These are phyloP conservation scores for Cucurbita ficifolia DNA, from an alignment of 306 rosid genomes.

Conservation along the genomic window DNA sequence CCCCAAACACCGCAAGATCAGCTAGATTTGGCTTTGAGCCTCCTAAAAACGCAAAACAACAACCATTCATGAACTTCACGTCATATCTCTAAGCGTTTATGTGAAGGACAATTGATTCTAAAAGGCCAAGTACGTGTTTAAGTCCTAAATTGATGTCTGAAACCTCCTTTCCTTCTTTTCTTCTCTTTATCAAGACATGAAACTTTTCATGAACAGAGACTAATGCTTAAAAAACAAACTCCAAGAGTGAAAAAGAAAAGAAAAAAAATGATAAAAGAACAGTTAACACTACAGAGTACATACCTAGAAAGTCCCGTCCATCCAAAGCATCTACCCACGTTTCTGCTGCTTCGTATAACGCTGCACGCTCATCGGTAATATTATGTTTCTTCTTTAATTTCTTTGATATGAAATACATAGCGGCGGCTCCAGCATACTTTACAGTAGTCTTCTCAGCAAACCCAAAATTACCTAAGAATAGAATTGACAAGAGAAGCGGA, in stretches of 20 bases:
- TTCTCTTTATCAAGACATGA: too few species aligned
- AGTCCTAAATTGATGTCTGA: background rate
- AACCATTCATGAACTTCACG: background rate
- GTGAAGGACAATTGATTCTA: background rate
- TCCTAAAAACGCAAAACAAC: constrained; percentile 18
- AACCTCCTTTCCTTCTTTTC: background rate
- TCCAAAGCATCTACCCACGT: constrained; percentile 87
- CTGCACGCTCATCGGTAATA: constrained; percentile 84
- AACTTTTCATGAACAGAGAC: too few species aligned
- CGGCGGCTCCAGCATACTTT: constrained; percentile 92
- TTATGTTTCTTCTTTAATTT: constrained; percentile 88
- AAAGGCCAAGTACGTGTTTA: background rate
- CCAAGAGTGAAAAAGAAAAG: too few species aligned
- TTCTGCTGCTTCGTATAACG: constrained; percentile 90
- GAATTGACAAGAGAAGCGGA: background rate
- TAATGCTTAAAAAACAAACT: background rate
- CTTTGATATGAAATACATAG: constrained; percentile 95
- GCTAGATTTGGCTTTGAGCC: constrained; percentile 45
- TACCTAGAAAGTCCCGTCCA: constrained; percentile 87
- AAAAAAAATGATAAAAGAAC: too few species aligned
- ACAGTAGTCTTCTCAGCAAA: constrained; percentile 57
- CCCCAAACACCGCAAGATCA: constrained; percentile 55
- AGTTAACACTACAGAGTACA: constrained; percentile 6
- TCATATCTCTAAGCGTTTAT: background rate
- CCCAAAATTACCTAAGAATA: constrained; percentile 66